phyloP scores from a whole-genome alignment of 208 protist species.

The Porcisia deanei region DNA sequence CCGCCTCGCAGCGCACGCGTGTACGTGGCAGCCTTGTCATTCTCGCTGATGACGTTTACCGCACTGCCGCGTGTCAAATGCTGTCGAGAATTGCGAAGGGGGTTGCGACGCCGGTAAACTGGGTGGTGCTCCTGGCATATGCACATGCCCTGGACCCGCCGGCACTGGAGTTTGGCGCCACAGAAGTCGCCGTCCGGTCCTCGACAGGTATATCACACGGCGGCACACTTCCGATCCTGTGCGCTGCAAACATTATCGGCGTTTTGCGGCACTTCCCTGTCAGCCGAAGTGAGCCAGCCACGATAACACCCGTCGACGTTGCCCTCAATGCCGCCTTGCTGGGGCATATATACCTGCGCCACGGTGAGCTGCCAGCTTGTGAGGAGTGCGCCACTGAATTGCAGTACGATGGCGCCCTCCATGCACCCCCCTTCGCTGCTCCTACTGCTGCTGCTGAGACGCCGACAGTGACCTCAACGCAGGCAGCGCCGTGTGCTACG shows the following conservation, averaged over 20 bases:
- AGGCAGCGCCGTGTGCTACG: background rate
- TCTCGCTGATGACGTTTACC: slow-evolving; percentile 22
- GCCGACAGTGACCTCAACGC: background rate
- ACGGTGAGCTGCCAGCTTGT: slow-evolving; percentile 20
- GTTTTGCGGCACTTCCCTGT: slow-evolving; percentile 51
- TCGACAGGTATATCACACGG: slow-evolving; percentile 9
- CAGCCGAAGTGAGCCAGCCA: slow-evolving; percentile 30
- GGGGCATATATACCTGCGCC: slow-evolving; percentile 14
- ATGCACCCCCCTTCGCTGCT: background rate
- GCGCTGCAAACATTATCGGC: slow-evolving; percentile 60
- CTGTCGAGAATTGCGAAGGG: slow-evolving; percentile 5
- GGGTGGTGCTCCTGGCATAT: slow-evolving; percentile 32
- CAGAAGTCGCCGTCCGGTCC: slow-evolving; percentile 19
- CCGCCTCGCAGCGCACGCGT: background rate
- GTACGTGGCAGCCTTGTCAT: slow-evolving; percentile 23
- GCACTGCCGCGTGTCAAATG: slow-evolving; percentile 15
- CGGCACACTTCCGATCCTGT: slow-evolving; percentile 45
- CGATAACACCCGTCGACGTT: slow-evolving; percentile 69
- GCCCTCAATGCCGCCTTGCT: slow-evolving; percentile 52
- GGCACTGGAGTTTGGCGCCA: slow-evolving; percentile 46
- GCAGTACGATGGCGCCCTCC: slow-evolving; percentile 3
- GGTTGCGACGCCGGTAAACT: slow-evolving; percentile 14
- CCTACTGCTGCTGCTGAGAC: background rate
- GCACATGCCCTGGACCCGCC: slow-evolving; percentile 51
- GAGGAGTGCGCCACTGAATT: slow-evolving; percentile 4